These are phyloP conservation scores for Coemansia sp. DNA, from an alignment of 192 early-diverging fungal genomes.

Conservation along the genomic window DNA sequence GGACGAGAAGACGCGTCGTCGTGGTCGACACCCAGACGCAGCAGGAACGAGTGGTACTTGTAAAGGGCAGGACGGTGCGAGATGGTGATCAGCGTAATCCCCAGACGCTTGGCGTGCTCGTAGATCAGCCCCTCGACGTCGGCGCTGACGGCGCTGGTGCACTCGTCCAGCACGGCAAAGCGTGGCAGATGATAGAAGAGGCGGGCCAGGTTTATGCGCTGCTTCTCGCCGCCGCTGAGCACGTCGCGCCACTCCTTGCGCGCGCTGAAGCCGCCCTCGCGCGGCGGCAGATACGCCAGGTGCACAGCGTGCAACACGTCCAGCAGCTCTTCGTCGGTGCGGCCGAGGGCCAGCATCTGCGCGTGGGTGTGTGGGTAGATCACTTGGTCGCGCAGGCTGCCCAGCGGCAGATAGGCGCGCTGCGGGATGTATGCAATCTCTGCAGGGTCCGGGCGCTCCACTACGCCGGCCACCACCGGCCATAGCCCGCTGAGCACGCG, in stretches of 20 bases:
- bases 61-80: slow-evolving; percentile 92
- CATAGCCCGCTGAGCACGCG: slow-evolving; percentile 95
- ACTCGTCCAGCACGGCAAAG: slow-evolving; percentile 96
- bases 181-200: slow-evolving; percentile 94
- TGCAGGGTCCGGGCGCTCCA: slow-evolving; percentile 69
- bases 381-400: slow-evolving; percentile 93
- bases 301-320: slow-evolving; percentile 83
- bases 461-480: slow-evolving; percentile 84
- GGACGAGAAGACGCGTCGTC: not conserved
- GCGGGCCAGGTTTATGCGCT: slow-evolving; percentile 91
- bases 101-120: slow-evolving; percentile 74
- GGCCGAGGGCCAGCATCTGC: slow-evolving; percentile 75
- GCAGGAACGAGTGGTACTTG: slow-evolving; percentile 94
- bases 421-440: slow-evolving; percentile 98
- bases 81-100: slow-evolving; percentile 90
- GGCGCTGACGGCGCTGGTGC: slow-evolving; percentile 83
- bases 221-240: slow-evolving; percentile 94
- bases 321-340: slow-evolving; percentile 82
- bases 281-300: slow-evolving; percentile 75
- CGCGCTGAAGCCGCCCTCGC: slow-evolving; percentile 85
- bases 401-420: slow-evolving; percentile 89
- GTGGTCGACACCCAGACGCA: slow-evolving; percentile 69
- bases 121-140: slow-evolving; percentile 94
- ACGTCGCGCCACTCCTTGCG: slow-evolving; percentile 92
- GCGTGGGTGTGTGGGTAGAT: slow-evolving; percentile 93